These are phyloP conservation scores for Mayamaea pseudoterrestris DNA, from an alignment of 108 stramenopile species.

Conservation along the genomic window DNA sequence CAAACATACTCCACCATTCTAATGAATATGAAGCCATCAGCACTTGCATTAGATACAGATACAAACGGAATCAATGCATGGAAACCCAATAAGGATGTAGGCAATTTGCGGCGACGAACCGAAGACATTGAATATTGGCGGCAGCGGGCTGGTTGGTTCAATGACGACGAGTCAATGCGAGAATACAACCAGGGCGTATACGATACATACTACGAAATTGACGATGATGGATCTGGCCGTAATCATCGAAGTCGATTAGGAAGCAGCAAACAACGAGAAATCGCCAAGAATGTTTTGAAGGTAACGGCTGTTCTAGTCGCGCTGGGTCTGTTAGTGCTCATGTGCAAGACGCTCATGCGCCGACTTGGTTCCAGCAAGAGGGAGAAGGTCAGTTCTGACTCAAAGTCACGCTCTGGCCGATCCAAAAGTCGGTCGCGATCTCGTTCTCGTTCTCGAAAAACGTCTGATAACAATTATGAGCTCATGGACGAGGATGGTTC, in stretches of 20 bases:
- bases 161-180: slow-evolving; percentile 66
- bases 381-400: slow-evolving; percentile 14
- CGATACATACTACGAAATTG: slow-evolving; percentile 36
- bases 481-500: slow-evolving; percentile 45
- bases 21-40: too few relatives aligned
- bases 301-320: slow-evolving; percentile 30
- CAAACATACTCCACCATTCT: too few relatives aligned
- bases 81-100: neutral
- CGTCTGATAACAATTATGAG: slow-evolving; percentile 45
- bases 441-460: slow-evolving; percentile 22
- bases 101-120: slow-evolving; percentile 8
- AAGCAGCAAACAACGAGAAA: neutral
- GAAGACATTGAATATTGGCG: slow-evolving; percentile 78
- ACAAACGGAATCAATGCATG: neutral
- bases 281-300: slow-evolving; percentile 8
- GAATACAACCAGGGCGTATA: slow-evolving; percentile 61
- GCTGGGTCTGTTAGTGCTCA: slow-evolving; percentile 26
- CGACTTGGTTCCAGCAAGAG: slow-evolving; percentile 10
- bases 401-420: slow-evolving; percentile 14
- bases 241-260: neutral
- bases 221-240: slow-evolving; percentile 15
- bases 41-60: too few relatives aligned
- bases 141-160: slow-evolving; percentile 68
- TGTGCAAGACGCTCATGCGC: slow-evolving; percentile 36
- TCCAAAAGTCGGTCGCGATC: slow-evolving; percentile 31